Base-by-base conservation (phyloP, 257 asterid genomes). In the Voacanga thouarsii region DNA sequence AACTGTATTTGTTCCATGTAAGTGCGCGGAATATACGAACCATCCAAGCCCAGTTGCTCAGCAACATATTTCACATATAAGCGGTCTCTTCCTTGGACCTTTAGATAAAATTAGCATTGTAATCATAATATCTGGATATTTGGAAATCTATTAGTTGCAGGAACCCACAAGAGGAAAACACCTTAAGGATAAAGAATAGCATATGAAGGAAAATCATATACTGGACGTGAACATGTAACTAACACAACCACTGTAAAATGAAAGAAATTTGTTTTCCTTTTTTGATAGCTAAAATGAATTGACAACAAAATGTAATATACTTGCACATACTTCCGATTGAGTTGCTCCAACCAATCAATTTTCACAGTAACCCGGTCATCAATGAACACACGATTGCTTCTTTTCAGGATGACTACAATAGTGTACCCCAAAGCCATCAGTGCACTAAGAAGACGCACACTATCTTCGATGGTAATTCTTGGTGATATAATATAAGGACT, bases 381-480 rank as follows among this genome's bases (percentile, higher is more conserved):
- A 63, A 85, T 78, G 84, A 96, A 93, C 53, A 90, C 88, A 84
- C 92, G 98, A 78, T 97, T 96, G 75, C 90, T 90, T 92, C 99
- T 88, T 88, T 96, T 96, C 77, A 96, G 89, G 90, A 96, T 96
- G 75, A 98, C 87, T 71, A 98, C 99, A 76, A 96, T 96, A 75
- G 97, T 89, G 85, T 96, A 96, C 39, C 98, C 99, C 77, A 96
- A 77, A 77, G 99, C 98, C 99, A 96, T 93, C 83, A 96, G 87
- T 68, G 98, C 99, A 83, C 99, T 98, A 41, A 96, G 98, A 83
- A 96, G 98, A 53, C 99, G 98, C 65, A 96, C 98, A 83, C 97
- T 96, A 78, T 93, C 99, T 89, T 96, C 98, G 80, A 96, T 93
- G 67, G 95, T 93, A 76, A 96, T 96, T 86, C 99, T 89, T 76